Conservation (phyloP, 164 flowering plant genomes). For the Piper betle region DNA sequence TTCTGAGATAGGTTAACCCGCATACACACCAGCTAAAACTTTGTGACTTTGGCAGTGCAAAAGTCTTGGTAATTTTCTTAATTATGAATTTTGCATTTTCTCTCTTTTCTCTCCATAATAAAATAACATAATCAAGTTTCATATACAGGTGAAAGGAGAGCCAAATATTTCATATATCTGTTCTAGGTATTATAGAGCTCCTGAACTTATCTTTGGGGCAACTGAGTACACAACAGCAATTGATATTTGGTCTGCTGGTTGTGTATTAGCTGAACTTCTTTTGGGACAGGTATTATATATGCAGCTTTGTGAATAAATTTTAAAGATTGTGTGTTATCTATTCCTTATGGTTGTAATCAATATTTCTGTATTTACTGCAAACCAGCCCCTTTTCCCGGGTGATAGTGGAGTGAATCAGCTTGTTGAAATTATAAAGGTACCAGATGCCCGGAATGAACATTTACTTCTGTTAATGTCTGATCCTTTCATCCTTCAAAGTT, state of each 20-base stretch:
- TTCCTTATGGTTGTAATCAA: no score
- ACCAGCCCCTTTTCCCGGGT: conserved; percentile 56
- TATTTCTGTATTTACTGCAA: background rate
- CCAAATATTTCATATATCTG: conserved; percentile 55
- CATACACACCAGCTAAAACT: conserved; percentile 47
- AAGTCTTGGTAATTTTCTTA: conserved; percentile 34
- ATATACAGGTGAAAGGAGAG: conserved; percentile 40
- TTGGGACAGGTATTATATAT: conserved; percentile 52
- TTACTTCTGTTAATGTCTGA: background rate
- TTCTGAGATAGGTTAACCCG: conserved; percentile 58
- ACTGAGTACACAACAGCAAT: conserved; percentile 56
- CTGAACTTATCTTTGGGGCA: conserved; percentile 61
- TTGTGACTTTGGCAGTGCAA: conserved; percentile 65
- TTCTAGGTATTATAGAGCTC: conserved; percentile 59
- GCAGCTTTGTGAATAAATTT: no score
- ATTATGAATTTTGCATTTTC: background rate
- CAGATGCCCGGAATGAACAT: background rate
- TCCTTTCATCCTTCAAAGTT: background rate
- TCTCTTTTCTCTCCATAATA: background rate
- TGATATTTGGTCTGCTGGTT: conserved; percentile 75
- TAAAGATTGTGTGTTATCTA: no score
- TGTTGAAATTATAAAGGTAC: conserved; percentile 51
- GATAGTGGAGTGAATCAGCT: conserved; percentile 59
- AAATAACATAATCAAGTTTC: no score
- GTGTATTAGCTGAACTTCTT: conserved; percentile 55